Base-by-base conservation (phyloP, 768 basidiomycete genomes). In the Russula abietina region DNA sequence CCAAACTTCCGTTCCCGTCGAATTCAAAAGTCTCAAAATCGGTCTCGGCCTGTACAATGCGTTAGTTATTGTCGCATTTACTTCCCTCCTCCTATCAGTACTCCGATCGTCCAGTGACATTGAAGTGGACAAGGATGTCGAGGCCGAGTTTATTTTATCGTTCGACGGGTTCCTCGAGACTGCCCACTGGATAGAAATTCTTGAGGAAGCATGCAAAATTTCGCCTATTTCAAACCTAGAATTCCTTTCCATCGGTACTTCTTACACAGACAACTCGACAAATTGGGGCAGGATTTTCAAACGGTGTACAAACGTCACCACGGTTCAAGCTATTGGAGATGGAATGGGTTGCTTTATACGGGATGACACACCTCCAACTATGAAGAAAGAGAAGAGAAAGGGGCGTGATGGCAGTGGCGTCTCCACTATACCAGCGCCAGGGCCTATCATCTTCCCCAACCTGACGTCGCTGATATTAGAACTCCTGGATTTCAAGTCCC, bases 401-500 rank as follows among this genome's bases (percentile, higher is more conserved):
- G 46, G 11, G 7, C 49, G 30, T 9, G 28, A 26, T n/a, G 22
- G 16, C 39, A 57, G 12, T 36, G 36, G 36, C 2, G 4, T 12
- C 36, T 36, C 36, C 9, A 12, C 12, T 36, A 12, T 14, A 36
- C 19, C 9, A 10, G 10, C 45, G 45, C 3, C 19, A 7, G 30
- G 9, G 7, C 39, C n/a, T 22, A 8, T 19, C 17, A 8, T 19
- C 19, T 62, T 63, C 38, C 62, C 57, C 3, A 58, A 54, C 26
- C 38, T 63, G 57, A 59, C 24, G 7, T 48, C 57, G 4, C 57
- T 63, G 30, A 26, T 46, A n/a, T 22, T 63, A 43, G 38, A 28
- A 36, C 32, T 24, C n/a, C 4, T 58, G n/a, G 26, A 59, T 26
- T 63, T 63, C 11, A 14, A 17, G n/a, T 41, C 45, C n/a, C 4